These are phyloP conservation scores for Nothophytophthora sp. DNA, from an alignment of 352 stramenopile genomes.

Conservation along the genomic window DNA sequence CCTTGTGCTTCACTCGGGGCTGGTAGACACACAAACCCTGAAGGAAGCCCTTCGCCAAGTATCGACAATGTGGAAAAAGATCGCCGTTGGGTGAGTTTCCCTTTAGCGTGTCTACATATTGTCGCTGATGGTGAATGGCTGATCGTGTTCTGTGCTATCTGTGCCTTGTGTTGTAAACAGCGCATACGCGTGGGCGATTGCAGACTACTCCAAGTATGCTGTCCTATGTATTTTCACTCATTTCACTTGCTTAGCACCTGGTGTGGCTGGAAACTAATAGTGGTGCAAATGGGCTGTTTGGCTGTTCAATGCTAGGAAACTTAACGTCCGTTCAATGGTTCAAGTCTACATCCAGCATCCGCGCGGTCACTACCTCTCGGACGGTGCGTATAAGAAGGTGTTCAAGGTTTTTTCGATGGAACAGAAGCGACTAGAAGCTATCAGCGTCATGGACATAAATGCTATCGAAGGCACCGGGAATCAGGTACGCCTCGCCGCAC, in stretches of 20 bases:
- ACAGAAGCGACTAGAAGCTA: slow-evolving; percentile 63
- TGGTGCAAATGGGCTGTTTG: slow-evolving; percentile 1
- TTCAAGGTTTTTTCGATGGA: slow-evolving; percentile 80
- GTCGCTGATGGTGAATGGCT: background rate
- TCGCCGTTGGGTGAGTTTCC: slow-evolving; percentile 42
- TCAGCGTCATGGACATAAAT: slow-evolving; percentile 94
- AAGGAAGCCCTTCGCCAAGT: slow-evolving; percentile 41
- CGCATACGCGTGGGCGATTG: slow-evolving; percentile 51
- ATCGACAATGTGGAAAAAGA: slow-evolving; percentile 45
- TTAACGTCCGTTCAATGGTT: slow-evolving; percentile 32
- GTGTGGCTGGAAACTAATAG: too few species aligned
- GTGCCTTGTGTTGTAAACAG: slow-evolving; percentile 14
- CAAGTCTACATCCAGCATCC: slow-evolving; percentile 59
- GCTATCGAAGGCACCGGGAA: slow-evolving; percentile 87
- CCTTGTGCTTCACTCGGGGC: slow-evolving; percentile 44
- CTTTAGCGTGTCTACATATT: background rate
- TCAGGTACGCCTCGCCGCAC: too few species aligned
- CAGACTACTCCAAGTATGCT: slow-evolving; percentile 55
- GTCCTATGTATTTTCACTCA: background rate
- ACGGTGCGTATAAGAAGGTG: slow-evolving; percentile 90
- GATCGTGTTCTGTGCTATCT: slow-evolving; percentile 1
- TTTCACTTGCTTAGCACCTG: too few species aligned
- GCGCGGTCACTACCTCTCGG: slow-evolving; percentile 72
- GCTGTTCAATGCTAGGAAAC: slow-evolving; percentile 36
- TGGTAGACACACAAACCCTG: slow-evolving; percentile 32